Evolutionary conservation across 768 basidiomycete genomes (phyloP), one percentile per base, ranked within the genome.

Genomic region (Lactarius sp.): DNA sequence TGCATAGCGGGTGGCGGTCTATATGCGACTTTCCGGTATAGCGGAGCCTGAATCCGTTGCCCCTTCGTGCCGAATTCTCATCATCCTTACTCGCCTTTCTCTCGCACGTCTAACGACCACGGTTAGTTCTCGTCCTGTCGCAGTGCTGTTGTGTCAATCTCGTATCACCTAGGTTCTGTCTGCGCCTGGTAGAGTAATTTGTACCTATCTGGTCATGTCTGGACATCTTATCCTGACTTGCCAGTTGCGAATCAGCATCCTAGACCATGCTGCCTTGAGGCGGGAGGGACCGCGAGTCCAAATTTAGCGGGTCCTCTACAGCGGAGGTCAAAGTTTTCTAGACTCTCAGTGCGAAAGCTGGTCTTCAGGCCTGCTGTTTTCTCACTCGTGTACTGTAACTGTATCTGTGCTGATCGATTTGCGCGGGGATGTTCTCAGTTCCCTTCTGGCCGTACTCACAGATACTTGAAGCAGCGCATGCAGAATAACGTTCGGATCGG

Each of bases 381-480:
- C 39, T 9, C 36, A 13, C 20, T 16, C 44, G 18, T 33, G n/a
- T 27, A n/a, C n/a, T n/a, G n/a, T n/a, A n/a, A 6, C 20, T 6
- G 27, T 16, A 8, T 22, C 4, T 36, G 0, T 34, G 2, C 18
- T 54, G 39, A 52, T 16, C 37, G 42, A 20, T 41, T 42, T n/a
- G 7, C 3, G 36, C 46, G 22, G 34, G 14, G 8, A 16, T 16
- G 36, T 41, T 34, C 9, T 10, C 56, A 94, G 93, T 97, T 97
- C 75, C 94, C 94, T 42, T 94, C 97, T 51, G 94, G 94, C 56
- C 94, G 94, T 92, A 94, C 97, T 61, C 95, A 98, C 74, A 85
- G 95, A 79, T 96, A 91, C 77, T 77, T 97, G 68, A 94, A 97
- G 74, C 87, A 88, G 72, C 83, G 89, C 68, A 96, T 92, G 18